These are phyloP conservation scores for Leccinellum luteum DNA, from an alignment of 768 basidiomycete species.

Conservation along the genomic window DNA sequence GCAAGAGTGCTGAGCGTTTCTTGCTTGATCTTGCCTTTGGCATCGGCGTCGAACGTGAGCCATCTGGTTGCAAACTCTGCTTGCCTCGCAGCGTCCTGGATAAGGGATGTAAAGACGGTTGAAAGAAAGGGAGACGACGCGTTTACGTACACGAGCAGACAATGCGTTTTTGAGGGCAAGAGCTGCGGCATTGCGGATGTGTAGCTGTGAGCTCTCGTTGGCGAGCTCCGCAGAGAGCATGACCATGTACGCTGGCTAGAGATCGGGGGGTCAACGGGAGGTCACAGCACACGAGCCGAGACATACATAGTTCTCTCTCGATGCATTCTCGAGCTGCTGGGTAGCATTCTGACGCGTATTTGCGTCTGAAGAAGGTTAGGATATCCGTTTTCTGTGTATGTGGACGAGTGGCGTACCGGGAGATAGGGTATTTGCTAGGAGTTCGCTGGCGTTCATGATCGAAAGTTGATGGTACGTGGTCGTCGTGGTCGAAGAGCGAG, in stretches of 20 bases:
- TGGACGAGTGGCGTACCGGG: slow-evolving; percentile 56
- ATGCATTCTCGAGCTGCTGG: slow-evolving; percentile 81
- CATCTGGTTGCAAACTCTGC: slow-evolving; percentile 76
- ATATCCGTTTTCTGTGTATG: slow-evolving; percentile 29
- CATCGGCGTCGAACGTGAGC: slow-evolving; percentile 67
- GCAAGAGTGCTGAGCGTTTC: slow-evolving; percentile 80
- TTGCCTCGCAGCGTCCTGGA: slow-evolving; percentile 73
- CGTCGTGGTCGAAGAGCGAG: slow-evolving; percentile 19
- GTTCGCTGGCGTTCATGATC: slow-evolving; percentile 87
- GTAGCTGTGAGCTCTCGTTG: slow-evolving; percentile 64
- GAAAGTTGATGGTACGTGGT: slow-evolving; percentile 21
- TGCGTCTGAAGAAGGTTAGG: slow-evolving; percentile 56
- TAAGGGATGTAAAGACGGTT: slow-evolving; percentile 16
- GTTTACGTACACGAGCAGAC: slow-evolving; percentile 74
- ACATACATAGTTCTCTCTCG: slow-evolving; percentile 87
- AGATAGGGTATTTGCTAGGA: slow-evolving; percentile 91
- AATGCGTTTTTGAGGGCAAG: slow-evolving; percentile 96
- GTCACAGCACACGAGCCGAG: background rate
- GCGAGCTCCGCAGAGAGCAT: slow-evolving; percentile 85
- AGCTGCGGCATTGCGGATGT: slow-evolving; percentile 93
- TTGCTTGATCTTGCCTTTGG: slow-evolving; percentile 83
- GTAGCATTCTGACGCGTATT: slow-evolving; percentile 90
- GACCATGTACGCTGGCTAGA: slow-evolving; percentile 87
- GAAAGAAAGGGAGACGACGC: slow-evolving; percentile 16
- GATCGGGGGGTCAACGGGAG: slow-evolving; percentile 18